A percentile compares a stretch with the other conserved stretches of the same genome.
Evolutionary conservation across 83 land plant species (phyloP).

Genomic region (Diphasiastrum complanatum): DNA sequence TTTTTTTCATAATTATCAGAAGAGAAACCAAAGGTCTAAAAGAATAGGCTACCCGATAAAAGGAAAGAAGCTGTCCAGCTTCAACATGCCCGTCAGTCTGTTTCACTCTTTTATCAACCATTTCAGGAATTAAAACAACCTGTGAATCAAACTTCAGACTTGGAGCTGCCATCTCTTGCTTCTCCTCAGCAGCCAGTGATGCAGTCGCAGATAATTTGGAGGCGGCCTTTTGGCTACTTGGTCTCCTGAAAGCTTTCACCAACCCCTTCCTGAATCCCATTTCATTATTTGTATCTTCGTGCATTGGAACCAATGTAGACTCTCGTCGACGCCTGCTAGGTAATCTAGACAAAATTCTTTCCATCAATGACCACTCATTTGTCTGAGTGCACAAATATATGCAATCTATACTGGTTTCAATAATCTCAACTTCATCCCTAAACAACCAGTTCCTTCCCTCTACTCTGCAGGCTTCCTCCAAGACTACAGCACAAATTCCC

Average conservation of each 20-base stretch:
- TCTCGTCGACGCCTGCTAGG: slow-evolving; percentile 34
- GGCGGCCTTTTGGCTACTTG: too few species aligned
- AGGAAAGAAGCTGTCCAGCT: slow-evolving; percentile 51
- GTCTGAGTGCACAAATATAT: slow-evolving; percentile 53
- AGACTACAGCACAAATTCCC: slow-evolving; percentile 57
- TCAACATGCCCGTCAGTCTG: slow-evolving; percentile 56
- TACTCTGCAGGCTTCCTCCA: slow-evolving; percentile 67
- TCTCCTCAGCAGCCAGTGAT: too few species aligned
- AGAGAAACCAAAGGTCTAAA: too few species aligned
- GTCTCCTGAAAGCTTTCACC: too few species aligned
- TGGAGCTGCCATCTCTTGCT: too few species aligned
- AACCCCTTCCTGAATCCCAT: not conserved
- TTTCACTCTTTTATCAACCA: slow-evolving; percentile 34
- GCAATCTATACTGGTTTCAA: slow-evolving; percentile 61
- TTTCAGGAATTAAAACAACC: not conserved
- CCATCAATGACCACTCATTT: slow-evolving; percentile 80
- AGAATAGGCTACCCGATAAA: slow-evolving; percentile 81
- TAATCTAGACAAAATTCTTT: slow-evolving; percentile 56
- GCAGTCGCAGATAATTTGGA: too few species aligned
- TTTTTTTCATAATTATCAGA: too few species aligned
- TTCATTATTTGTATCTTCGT: too few species aligned
- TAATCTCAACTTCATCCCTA: slow-evolving; percentile 53
- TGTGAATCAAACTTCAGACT: not conserved
- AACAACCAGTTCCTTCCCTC: slow-evolving; percentile 41
- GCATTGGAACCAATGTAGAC: too few species aligned